phyloP scores from a whole-genome alignment of 345 rosid genomes.

The Zanthoxylum bungeanum region DNA sequence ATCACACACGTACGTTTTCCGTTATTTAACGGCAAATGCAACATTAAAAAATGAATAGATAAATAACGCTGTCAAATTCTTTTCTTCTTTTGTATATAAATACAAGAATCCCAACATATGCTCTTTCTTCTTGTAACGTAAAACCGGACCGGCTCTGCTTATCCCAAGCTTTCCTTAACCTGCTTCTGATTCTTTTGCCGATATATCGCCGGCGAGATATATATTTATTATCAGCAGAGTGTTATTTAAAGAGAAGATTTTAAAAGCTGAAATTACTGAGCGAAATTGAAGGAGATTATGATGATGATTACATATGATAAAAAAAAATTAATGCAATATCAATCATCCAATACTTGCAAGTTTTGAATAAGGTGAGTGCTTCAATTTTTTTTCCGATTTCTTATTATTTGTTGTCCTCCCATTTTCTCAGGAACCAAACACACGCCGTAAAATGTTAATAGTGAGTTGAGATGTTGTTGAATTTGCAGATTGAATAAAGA shows the following conservation, averaged over 20 bases:
- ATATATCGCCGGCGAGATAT: background rate
- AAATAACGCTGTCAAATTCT: constrained; percentile 39
- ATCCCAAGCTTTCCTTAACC: constrained; percentile 13
- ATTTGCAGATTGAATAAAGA: no score
- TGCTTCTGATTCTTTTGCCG: no score
- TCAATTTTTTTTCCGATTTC: background rate
- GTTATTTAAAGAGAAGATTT: background rate
- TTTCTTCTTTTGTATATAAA: constrained; percentile 31
- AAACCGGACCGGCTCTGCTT: constrained; percentile 34
- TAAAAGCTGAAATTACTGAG: background rate
- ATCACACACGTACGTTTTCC: constrained; percentile 17
- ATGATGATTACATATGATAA: no score
- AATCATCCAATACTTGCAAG: no score
- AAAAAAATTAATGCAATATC: no score
- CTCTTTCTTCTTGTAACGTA: constrained; percentile 13
- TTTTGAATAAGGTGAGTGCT: no score
- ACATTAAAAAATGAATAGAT: background rate
- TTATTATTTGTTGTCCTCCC: background rate
- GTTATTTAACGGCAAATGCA: constrained; percentile 43
- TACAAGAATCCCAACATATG: constrained; percentile 10
- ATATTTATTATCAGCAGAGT: no score
- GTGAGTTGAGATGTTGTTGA: no score
- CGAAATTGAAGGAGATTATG: background rate
- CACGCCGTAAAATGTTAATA: no score
- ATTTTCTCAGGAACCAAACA: background rate